These are phyloP conservation scores for Chalciporus pseudorubinellus DNA, from an alignment of 768 basidiomycete species.

Conservation along the genomic window DNA sequence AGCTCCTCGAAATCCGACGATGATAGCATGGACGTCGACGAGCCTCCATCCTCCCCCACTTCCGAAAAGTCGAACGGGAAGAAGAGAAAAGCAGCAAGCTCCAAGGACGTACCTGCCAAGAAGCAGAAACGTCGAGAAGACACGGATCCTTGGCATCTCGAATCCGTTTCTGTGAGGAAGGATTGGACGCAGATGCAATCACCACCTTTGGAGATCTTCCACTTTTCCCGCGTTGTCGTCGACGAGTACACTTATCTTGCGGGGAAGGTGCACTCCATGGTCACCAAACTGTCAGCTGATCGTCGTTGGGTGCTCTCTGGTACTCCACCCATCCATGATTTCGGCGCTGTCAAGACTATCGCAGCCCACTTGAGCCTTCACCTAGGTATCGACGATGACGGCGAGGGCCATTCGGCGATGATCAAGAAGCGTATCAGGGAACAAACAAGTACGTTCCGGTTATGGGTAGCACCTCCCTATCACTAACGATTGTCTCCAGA, in stretches of 20 bases:
- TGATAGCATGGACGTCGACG: slow-evolving; percentile 59
- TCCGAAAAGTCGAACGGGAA: slow-evolving; percentile 39
- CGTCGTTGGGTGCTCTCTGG: slow-evolving; percentile 96
- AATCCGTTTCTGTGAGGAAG: slow-evolving; percentile 53
- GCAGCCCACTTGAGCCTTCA: slow-evolving; percentile 87
- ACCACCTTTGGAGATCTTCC: slow-evolving; percentile 90
- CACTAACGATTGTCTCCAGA: slow-evolving; percentile 42
- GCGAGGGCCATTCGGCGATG: slow-evolving; percentile 70
- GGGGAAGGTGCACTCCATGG: slow-evolving; percentile 72
- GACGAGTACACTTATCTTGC: slow-evolving; percentile 95
- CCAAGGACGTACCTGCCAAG: slow-evolving; percentile 41
- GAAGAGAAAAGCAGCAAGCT: slow-evolving; percentile 42
- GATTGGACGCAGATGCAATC: slow-evolving; percentile 80
- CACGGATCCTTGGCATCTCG: slow-evolving; percentile 78
- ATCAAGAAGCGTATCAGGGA: slow-evolving; percentile 81
- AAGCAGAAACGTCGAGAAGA: slow-evolving; percentile 61
- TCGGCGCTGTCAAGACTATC: slow-evolving; percentile 87
- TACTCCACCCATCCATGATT: slow-evolving; percentile 90
- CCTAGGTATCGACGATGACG: slow-evolving; percentile 87
- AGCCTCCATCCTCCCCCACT: slow-evolving; percentile 35
- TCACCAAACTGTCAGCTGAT: slow-evolving; percentile 73
- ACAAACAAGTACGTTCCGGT: slow-evolving; percentile 63
- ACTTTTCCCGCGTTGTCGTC: slow-evolving; percentile 83
- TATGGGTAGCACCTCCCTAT: not conserved
- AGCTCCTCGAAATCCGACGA: slow-evolving; percentile 39